These are phyloP conservation scores for Chalciporus pseudorubinellus DNA, from an alignment of 768 basidiomycete species.

Conservation along the genomic window DNA sequence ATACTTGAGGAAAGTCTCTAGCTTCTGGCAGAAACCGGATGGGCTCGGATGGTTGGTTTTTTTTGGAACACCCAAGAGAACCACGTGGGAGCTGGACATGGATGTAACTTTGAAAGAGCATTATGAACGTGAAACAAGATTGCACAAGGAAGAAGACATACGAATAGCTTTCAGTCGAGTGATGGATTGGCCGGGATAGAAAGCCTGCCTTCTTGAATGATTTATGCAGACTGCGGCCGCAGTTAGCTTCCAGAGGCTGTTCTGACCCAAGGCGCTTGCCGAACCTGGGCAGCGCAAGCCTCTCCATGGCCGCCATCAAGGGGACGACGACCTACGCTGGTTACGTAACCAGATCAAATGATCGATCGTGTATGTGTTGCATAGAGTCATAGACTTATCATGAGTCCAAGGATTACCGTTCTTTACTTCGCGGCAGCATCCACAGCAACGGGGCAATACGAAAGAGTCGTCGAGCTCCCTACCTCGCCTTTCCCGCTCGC, in stretches of 20 bases:
- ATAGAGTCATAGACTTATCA: too few relatives aligned
- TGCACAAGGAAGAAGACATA: neutral
- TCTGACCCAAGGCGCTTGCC: too few relatives aligned
- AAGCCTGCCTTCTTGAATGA: neutral
- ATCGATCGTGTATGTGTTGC: neutral
- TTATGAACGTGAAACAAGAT: neutral
- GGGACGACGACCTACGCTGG: too few relatives aligned
- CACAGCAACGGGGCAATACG: constrained; percentile 59
- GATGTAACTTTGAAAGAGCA: neutral
- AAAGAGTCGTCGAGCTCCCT: constrained; percentile 52
- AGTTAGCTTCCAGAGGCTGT: neutral
- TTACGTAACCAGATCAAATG: constrained; percentile 8
- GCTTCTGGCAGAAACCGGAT: constrained; percentile 36
- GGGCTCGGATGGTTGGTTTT: constrained; percentile 17
- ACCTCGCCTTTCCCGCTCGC: constrained; percentile 49
- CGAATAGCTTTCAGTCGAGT: too few relatives aligned
- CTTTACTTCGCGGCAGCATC: constrained; percentile 65
- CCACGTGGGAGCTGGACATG: constrained; percentile 23
- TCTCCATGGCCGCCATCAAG: too few relatives aligned
- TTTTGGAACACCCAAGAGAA: constrained; percentile 29
- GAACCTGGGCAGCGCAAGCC: too few relatives aligned
- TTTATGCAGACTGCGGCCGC: neutral
- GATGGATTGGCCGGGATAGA: too few relatives aligned
- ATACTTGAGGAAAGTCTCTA: constrained; percentile 31
- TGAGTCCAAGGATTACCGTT: constrained; percentile 41